Base-by-base conservation (phyloP, 148 eudicot genomes). In the Dianthus caryophyllus region DNA sequence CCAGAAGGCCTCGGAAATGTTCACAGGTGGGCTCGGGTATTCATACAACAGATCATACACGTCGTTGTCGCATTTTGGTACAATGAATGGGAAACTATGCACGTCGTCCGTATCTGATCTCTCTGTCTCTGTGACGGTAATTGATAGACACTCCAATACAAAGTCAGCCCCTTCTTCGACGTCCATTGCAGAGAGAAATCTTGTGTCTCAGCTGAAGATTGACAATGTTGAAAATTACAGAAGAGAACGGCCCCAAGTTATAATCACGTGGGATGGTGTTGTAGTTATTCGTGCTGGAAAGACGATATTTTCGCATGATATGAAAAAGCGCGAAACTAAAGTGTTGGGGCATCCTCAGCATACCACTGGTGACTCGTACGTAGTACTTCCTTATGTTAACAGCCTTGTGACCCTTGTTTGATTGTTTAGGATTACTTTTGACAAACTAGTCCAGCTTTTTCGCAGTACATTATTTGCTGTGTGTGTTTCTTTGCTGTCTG, bases 311-410 rank as follows among this genome's bases (percentile, higher is more conserved):
- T 43, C 26, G 11, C 29, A 68, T 55, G 56, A 74, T 62, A 27
- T 68, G 1, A 62, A 56, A 54, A 68, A 68, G 22, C 20, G 4
- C 14, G 21, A 25, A 67, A 74, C 77, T 44, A 68, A 53, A n/a
- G 36, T 21, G 13, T 25, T 68, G 49, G 30, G 31, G 73, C 39
- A 36, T 13, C 18, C 14, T 26, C 12, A 54, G 12, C 41, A 21
- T 48, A 50, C 11, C 2, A 11, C 46, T 2, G 1, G 20, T 54
- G 21, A 14, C 46, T 9, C 13, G 33, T n/a, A 14, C 63, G 27
- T 13, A 17, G 61, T 74, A 17, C 48, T 68, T 52, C 77, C 73
- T 44, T 74, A 74, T 63, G 69, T 74, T 44, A 74, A 74, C 64
- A 74, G 68, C 77, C 77, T 74, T 11, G 73, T 74, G 0, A 52